A percentile compares a stretch with the other conserved stretches of the same genome.
These are phyloP conservation scores for Candida boidinii DNA, from an alignment of 805 yeast species.

Conservation along the genomic window DNA sequence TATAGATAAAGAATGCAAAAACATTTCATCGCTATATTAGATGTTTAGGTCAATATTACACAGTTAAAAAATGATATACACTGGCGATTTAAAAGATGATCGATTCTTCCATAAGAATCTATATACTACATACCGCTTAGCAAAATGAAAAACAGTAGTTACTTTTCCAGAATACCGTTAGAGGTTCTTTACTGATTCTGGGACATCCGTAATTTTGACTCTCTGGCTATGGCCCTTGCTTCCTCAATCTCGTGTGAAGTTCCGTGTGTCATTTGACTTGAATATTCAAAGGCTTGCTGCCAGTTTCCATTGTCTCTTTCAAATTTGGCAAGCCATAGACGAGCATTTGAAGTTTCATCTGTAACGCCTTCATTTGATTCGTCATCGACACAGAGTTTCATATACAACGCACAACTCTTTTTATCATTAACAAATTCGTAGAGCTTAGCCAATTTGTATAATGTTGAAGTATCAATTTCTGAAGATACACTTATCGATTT, in stretches of 20 bases:
- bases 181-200: neutral
- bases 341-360: slow-evolving; percentile 70
- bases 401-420: slow-evolving; percentile 47
- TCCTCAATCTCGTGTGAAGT: slow-evolving; percentile 85
- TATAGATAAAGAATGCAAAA: too few relatives aligned
- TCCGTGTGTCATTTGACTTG: slow-evolving; percentile 62
- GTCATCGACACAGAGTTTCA: slow-evolving; percentile 61
- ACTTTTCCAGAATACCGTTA: too few relatives aligned
- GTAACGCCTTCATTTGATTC: slow-evolving; percentile 57
- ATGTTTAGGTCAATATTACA: too few relatives aligned
- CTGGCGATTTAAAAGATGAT: too few relatives aligned
- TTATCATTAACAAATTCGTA: slow-evolving; percentile 48
- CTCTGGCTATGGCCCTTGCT: slow-evolving; percentile 75
- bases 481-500: slow-evolving; percentile 55
- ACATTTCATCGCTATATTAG: too few relatives aligned
- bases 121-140: too few relatives aligned
- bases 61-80: too few relatives aligned
- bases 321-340: slow-evolving; percentile 76
- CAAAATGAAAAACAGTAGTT: too few relatives aligned
- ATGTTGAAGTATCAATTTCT: slow-evolving; percentile 43
- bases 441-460: slow-evolving; percentile 61
- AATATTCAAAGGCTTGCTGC: slow-evolving; percentile 63
- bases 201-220: slow-evolving; percentile 38
- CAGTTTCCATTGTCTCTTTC: slow-evolving; percentile 51
- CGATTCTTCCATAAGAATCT: too few relatives aligned